Conservation (phyloP, 495 filamentous ascomycete genomes). For the Venustampulla echinocandica region DNA sequence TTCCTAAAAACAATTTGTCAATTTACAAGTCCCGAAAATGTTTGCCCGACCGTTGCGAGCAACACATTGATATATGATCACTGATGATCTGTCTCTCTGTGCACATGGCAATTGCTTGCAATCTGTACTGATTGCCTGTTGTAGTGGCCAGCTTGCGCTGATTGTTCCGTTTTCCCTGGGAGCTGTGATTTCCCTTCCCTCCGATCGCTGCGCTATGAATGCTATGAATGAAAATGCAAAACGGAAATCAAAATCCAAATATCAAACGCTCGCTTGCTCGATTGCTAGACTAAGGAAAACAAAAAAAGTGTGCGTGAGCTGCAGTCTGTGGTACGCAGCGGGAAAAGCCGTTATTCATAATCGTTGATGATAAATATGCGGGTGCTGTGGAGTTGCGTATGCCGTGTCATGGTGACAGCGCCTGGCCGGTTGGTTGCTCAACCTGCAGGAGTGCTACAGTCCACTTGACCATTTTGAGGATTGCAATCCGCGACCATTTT, state of each 20-base stretch:
- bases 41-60: slow-evolving; percentile 11
- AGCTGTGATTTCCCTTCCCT: not conserved
- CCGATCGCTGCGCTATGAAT: slow-evolving; percentile 7
- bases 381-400: slow-evolving; percentile 20
- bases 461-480: slow-evolving; percentile 13
- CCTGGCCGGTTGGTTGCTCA: slow-evolving; percentile 1
- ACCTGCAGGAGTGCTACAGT: slow-evolving; percentile 12
- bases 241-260: slow-evolving; percentile 13
- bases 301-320: slow-evolving; percentile 26
- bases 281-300: slow-evolving; percentile 32
- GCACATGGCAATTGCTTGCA: slow-evolving; percentile 10
- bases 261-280: slow-evolving; percentile 31
- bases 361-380: slow-evolving; percentile 13
- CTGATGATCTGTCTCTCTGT: slow-evolving; percentile 7
- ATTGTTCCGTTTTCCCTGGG: slow-evolving; percentile 2
- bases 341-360: slow-evolving; percentile 23
- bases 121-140: not conserved
- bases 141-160: slow-evolving; percentile 2
- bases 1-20: slow-evolving; percentile 3
- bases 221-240: slow-evolving; percentile 13
- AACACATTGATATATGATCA: not conserved
- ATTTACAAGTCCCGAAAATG: slow-evolving; percentile 13
- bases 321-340: slow-evolving; percentile 19
- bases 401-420: slow-evolving; percentile 1
- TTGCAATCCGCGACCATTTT: slow-evolving; percentile 65